phyloP scores from a whole-genome alignment of 1,139 yeast species.

The Sugiyamaella xylanicola region DNA sequence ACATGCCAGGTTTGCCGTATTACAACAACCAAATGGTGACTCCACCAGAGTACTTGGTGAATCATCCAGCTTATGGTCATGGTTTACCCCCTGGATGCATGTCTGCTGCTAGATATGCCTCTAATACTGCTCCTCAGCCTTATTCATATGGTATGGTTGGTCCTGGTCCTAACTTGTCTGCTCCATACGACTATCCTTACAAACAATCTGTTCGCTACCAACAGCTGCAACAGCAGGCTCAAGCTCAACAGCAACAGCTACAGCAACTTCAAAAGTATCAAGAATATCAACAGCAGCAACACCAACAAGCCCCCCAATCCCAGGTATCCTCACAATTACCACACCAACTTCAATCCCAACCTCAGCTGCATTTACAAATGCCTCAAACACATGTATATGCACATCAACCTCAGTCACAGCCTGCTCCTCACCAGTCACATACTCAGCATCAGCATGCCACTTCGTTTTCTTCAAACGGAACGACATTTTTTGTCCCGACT shows the following conservation, averaged over 20 bases:
- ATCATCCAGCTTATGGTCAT: constrained; percentile 18
- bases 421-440: constrained; percentile 17
- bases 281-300: constrained; percentile 5
- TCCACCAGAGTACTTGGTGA: constrained; percentile 31
- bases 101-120: constrained; percentile 18
- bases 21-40: constrained; percentile 33
- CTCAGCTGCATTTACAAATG: constrained; percentile 16
- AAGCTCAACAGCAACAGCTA: constrained; percentile 23
- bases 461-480: constrained; percentile 33
- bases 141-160: constrained; percentile 19
- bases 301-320: constrained; percentile 11
- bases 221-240: constrained; percentile 12
- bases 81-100: constrained; percentile 1
- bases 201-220: constrained; percentile 19
- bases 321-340: constrained; percentile 15
- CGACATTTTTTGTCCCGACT: constrained; percentile 34
- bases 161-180: constrained; percentile 4
- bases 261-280: constrained; percentile 20
- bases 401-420: constrained; percentile 12
- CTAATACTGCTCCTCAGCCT: constrained; percentile 22
- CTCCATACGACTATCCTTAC: constrained; percentile 17
- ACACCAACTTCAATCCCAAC: constrained; percentile 23
- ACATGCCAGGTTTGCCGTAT: constrained; percentile 33
- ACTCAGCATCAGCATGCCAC: constrained; percentile 15
- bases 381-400: constrained; percentile 15